These are phyloP conservation scores for Fusarium equiseti DNA, from an alignment of 2,329 filamentous ascomycete species.

Conservation along the genomic window DNA sequence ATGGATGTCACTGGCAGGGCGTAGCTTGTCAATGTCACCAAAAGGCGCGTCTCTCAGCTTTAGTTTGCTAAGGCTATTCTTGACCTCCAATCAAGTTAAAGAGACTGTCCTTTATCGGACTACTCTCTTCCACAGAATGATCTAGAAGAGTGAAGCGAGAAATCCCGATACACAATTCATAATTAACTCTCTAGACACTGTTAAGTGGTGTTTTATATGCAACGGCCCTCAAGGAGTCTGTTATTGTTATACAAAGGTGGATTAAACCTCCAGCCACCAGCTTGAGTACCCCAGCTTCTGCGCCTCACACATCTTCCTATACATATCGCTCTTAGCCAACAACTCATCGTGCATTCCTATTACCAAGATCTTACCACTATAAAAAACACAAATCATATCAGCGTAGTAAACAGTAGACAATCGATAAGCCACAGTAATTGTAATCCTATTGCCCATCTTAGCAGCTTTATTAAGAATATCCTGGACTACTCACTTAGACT, in stretches of 20 bases:
- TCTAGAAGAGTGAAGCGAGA: too few relatives aligned
- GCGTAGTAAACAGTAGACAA: conserved; percentile 88
- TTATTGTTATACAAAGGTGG: too few relatives aligned
- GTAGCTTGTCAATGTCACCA: not conserved
- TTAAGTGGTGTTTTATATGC: not conserved
- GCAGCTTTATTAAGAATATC: conserved; percentile 80
- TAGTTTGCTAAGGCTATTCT: not conserved
- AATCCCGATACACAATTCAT: too few relatives aligned
- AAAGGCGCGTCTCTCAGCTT: not conserved
- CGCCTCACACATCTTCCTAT: conserved; percentile 63
- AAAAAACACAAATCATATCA: conserved; percentile 72
- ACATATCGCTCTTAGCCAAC: conserved; percentile 59
- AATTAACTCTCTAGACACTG: too few relatives aligned
- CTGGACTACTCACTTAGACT: conserved; percentile 67
- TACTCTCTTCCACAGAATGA: too few relatives aligned
- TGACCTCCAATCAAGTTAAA: accelerated
- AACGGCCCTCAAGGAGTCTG: not conserved
- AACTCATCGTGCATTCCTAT: conserved; percentile 69
- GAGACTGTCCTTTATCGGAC: too few relatives aligned
- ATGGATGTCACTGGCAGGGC: not conserved
- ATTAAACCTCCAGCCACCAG: too few relatives aligned
- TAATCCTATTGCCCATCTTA: conserved; percentile 70
- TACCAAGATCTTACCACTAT: conserved; percentile 67
- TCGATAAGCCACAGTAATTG: conserved; percentile 81
- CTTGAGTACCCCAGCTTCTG: conserved; percentile 49